Evolutionary conservation across 495 filamentous ascomycete species (phyloP), one percentile per base, ranked within the genome.

Genomic region (Parathielavia hyrcaniae): DNA sequence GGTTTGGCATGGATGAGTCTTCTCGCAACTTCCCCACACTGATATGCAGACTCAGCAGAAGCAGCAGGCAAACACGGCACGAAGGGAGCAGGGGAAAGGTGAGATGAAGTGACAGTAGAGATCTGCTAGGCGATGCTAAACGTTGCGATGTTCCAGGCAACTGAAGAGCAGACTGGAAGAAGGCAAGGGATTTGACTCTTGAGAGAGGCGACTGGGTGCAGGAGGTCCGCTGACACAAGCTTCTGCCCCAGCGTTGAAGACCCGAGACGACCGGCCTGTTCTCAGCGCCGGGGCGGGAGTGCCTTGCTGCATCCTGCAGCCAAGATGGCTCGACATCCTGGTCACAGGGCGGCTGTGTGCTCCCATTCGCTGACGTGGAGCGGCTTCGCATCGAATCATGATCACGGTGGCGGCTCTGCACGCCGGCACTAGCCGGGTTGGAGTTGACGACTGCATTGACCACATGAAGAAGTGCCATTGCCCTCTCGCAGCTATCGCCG

Each of bases 231-330:
- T 46, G 50, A 54, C 47, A 36, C 39, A 1, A 32, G 30, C 35
- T 34, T 3, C 3, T 12, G 9, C 16, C 19, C 6, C n/a, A 7
- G 51, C 26, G 32, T 43, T 50, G 35, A 45, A 6, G 26, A 57
- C 39, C 53, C 57, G 54, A 57, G 61, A 49, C 61, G 56, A 63
- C 48, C 38, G 44, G 59, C 30, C 41, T 30, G 45, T 10, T 17
- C 34, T 1, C 38, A n/a, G n/a, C 23, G 34, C 23, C 56, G 49
- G 44, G 59, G 65, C 72, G 71, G 72, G 68, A 70, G 69, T 75
- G 69, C 73, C 72, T 74, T 75, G 71, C 69, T 69, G 66, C 63
- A 60, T 66, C 59, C 48, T 72, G 68, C 67, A 65, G 50, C 55
- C 58, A 57, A 65, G 66, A 38, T 23, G 41, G 44, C 46, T 51